Evolutionary conservation across 768 basidiomycete species (phyloP), one percentile per base, ranked within the genome.

Genomic region (Calvatia gigantea): DNA sequence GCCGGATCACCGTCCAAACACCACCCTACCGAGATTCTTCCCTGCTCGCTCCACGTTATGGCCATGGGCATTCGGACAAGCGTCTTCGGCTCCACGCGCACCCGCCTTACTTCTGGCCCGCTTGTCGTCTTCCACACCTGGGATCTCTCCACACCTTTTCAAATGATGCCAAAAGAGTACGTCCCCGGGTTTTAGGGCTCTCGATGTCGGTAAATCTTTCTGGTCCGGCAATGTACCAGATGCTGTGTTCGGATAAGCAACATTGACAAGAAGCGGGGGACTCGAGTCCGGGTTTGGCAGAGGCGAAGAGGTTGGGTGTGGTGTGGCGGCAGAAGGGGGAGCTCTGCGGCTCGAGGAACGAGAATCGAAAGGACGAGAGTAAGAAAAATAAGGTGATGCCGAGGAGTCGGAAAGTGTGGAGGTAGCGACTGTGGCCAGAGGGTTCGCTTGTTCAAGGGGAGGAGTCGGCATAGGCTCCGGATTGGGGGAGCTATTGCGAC

Each of bases 101-200:
- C 17, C 23, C 12, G 44, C 17, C n/a, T 39, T 54, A 46, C 45
- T 48, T 55, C 83, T 71, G 14, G 87, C 85, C 25, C 84, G 79
- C 33, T 74, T 64, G 67, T 89, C 83, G 58, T 90, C 83, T 48
- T 67, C 68, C 8, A 87, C 85, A 25, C 80, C 85, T 37, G 86
- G 83, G 56, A 89, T 86, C 68, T 91, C 89, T 11, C 89, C 89
- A 57, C 76, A 79, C 60, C 81, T 82, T 45, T 76, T 68, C 56
- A 91, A 83, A 61, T 90, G 84, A 65, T 91, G 87, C 89, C 89
- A 91, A 64, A 78, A 88, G 15, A 91, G 71, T 8, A 82, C 64
- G 58, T 89, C 86, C 19, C 88, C 88, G 8, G 75, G 72, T 62
- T 71, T 75, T 29, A 86, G 77, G 45, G 68, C 73, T 54, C 70